Base-by-base conservation (phyloP, 768 basidiomycete species). In the Tricholoma furcatifolium region DNA sequence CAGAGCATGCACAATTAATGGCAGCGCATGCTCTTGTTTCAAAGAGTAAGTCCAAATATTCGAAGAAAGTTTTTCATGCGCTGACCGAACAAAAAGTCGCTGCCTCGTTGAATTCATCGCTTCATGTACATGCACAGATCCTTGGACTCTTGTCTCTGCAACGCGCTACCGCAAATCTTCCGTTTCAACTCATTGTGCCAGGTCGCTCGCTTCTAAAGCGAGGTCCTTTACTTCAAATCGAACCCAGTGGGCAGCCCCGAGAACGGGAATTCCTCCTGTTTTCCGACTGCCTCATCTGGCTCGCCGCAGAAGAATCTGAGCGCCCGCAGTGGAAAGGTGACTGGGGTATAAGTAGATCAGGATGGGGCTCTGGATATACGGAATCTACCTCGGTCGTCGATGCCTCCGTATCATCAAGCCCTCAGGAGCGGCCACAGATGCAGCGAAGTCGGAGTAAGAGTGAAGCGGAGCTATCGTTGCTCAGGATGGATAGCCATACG, bases 241-340 rank as follows among this genome's bases (percentile, higher is more conserved):
- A 83, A 62, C 68, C 72, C 21, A 78, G 78, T 56, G 77, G 75
- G 3, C 66, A 69, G 40, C 74, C 81, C 12, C 66, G 80, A 46
- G 77, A 81, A 53, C 77, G 86, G 32, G 86, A 89, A 57, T 89
- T 94, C 63, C 71, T 94, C 9, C 76, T 95, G 1, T 91, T 94
- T 65, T 88, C 85, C 12, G 93, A 95, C 67, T 84, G 84, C 58
- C 68, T 95, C 31, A 61, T 94, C 32, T 92, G 90, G 89, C 74
- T 93, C 18, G 81, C 82, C 15, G 73, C 69, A 40, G 82, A 75
- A 38, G 82, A 81, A 43, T 64, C 60, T 23, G 73, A 68, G 47
- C 58, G 64, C 36, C 58, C 56, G 3, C 53, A 48, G 35, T 74
- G 74, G 74, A 65, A 60, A 34, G 68, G 62, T 12, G 66, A 63